Evolutionary conservation across 495 filamentous ascomycete genomes (phyloP).

Genomic region (Hypomontagnella monticulosa): DNA sequence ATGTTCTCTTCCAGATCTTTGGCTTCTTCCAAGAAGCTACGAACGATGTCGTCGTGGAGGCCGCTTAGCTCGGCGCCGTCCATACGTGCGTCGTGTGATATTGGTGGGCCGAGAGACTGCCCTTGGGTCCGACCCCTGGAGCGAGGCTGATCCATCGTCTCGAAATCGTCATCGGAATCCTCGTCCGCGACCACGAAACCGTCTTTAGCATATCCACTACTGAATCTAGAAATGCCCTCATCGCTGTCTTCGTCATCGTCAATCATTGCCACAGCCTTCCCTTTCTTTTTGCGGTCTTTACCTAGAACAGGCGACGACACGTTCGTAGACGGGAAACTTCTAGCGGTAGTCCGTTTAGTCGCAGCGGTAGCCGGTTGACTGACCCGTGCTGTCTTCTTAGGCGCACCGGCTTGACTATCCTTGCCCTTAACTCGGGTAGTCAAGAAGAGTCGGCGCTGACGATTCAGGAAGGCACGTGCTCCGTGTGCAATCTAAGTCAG

Average conservation of each 20-base stretch:
- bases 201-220: constrained; percentile 60
- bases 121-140: constrained; percentile 43
- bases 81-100: constrained; percentile 73
- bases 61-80: constrained; percentile 63
- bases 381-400: constrained; percentile 29
- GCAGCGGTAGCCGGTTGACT: constrained; percentile 35
- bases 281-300: constrained; percentile 53
- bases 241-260: constrained; percentile 50
- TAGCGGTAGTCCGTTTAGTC: constrained; percentile 44
- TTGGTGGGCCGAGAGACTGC: constrained; percentile 69
- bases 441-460: constrained; percentile 43
- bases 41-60: constrained; percentile 61
- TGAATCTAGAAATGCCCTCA: constrained; percentile 48
- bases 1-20: constrained; percentile 72
- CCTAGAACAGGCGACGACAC: constrained; percentile 79
- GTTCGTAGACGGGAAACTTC: constrained; percentile 70
- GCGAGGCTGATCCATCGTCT: constrained; percentile 58
- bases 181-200: constrained; percentile 63
- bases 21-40: constrained; percentile 77
- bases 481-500: constrained; percentile 54
- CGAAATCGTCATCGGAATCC: constrained; percentile 67
- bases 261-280: constrained; percentile 50
- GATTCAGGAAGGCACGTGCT: constrained; percentile 44
- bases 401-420: constrained; percentile 32
- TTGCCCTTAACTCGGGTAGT: constrained; percentile 48